These are phyloP conservation scores for Aciculosporium take DNA, from an alignment of 2,329 filamentous ascomycete species.

Conservation along the genomic window DNA sequence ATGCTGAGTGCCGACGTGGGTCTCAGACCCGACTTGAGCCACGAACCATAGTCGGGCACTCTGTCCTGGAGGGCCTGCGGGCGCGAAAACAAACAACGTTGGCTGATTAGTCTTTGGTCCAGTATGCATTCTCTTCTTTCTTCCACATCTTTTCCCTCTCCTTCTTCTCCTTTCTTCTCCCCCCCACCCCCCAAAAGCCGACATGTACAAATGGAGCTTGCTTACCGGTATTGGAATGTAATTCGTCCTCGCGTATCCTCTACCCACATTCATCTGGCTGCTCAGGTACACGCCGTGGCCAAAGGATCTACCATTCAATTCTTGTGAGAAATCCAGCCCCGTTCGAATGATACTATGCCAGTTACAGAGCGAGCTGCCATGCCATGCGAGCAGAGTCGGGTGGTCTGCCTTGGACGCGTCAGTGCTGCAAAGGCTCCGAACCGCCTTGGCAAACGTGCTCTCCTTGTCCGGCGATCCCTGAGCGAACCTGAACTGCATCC, in stretches of 20 bases:
- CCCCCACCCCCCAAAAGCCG: no score
- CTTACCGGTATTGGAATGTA: background rate
- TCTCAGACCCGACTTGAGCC: conserved; percentile 54
- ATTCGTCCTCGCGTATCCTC: background rate
- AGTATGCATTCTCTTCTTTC: no score
- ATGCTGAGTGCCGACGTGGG: conserved; percentile 51
- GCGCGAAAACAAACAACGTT: no score
- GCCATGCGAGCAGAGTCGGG: conserved; percentile 74
- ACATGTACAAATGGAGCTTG: no score
- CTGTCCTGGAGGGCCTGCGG: no score
- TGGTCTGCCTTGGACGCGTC: conserved; percentile 22
- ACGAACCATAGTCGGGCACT: conserved; percentile 21
- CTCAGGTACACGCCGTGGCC: conserved; percentile 79
- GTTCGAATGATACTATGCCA: conserved; percentile 85
- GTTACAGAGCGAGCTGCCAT: conserved; percentile 61
- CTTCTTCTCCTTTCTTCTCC: no score
- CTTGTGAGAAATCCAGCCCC: conserved; percentile 58
- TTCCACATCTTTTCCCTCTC: no score
- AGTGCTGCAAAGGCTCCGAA: conserved; percentile 28
- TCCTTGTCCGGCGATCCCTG: conserved; percentile 87
- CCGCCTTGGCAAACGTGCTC: conserved; percentile 51
- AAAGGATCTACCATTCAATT: conserved; percentile 50
- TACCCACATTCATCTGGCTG: conserved; percentile 17
- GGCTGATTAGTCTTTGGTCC: no score
- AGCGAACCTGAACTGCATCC: conserved; percentile 73